A percentile compares a stretch with the other conserved stretches of the same genome.
Evolutionary conservation across 495 filamentous ascomycete species (phyloP).

Genomic region (Penicillium goetzii): DNA sequence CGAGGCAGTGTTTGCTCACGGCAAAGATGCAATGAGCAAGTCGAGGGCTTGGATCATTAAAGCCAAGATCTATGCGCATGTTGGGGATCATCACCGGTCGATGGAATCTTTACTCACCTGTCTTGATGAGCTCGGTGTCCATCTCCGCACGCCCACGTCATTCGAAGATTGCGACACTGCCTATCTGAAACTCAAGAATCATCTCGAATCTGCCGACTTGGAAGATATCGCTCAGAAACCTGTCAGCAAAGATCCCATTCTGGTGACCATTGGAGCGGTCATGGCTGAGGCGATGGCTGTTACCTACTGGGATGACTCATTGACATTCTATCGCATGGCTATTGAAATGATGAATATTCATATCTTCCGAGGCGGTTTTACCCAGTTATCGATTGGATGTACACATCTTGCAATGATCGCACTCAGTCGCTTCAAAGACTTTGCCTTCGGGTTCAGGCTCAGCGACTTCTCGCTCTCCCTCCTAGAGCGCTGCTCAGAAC

Average conservation of each 20-base stretch:
- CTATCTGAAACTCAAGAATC: slow-evolving; percentile 63
- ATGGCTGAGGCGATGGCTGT: slow-evolving; percentile 76
- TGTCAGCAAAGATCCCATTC: slow-evolving; percentile 52
- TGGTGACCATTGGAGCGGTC: slow-evolving; percentile 71
- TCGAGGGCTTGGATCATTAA: slow-evolving; percentile 77
- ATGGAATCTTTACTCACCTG: slow-evolving; percentile 70
- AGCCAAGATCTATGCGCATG: slow-evolving; percentile 73
- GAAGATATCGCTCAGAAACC: slow-evolving; percentile 57
- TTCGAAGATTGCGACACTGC: slow-evolving; percentile 75
- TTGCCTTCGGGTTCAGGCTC: slow-evolving; percentile 67
- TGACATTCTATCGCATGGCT: slow-evolving; percentile 76
- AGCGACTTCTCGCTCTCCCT: slow-evolving; percentile 66
- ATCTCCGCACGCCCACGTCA: slow-evolving; percentile 64
- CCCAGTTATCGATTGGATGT: slow-evolving; percentile 76
- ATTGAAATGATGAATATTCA: slow-evolving; percentile 73
- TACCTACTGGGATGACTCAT: slow-evolving; percentile 79
- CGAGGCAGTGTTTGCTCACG: slow-evolving; percentile 64
- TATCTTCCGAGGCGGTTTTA: slow-evolving; percentile 65
- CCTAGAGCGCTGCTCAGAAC: slow-evolving; percentile 66
- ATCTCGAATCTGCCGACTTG: slow-evolving; percentile 62
- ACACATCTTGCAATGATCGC: slow-evolving; percentile 75
- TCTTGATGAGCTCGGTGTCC: slow-evolving; percentile 66
- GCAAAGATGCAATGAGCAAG: slow-evolving; percentile 70
- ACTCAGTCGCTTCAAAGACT: slow-evolving; percentile 71
- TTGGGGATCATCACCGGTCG: slow-evolving; percentile 68